These are phyloP conservation scores for Adiantum capillusveneris DNA, from an alignment of 75 land plant genomes.

Conservation along the genomic window DNA sequence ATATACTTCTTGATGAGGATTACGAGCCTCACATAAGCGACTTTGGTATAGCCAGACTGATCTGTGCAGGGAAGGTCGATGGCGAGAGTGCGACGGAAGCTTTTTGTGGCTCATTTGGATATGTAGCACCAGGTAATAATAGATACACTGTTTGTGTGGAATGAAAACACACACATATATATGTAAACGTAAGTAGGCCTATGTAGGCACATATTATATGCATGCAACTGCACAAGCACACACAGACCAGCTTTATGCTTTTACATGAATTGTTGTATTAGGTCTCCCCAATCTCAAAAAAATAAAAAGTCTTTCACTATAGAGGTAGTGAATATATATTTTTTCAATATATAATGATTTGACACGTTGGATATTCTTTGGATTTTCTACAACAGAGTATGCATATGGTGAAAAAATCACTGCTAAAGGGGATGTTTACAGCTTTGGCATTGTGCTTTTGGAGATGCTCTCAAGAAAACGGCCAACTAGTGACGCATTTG, in stretches of 20 bases:
- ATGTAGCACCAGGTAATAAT: slow-evolving; percentile 57
- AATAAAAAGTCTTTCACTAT: background rate
- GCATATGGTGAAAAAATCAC: slow-evolving; percentile 39
- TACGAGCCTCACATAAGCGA: slow-evolving; percentile 47
- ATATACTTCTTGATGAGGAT: slow-evolving; percentile 39
- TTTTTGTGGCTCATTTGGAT: slow-evolving; percentile 42
- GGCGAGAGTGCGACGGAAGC: slow-evolving; percentile 28
- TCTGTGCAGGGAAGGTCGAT: slow-evolving; percentile 12
- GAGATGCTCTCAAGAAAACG: slow-evolving; percentile 43
- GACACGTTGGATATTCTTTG: background rate
- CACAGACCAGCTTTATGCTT: too few relatives aligned
- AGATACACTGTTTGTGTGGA: too few relatives aligned
- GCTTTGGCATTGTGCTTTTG: slow-evolving; percentile 44
- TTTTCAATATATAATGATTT: background rate
- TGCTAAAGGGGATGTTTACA: slow-evolving; percentile 49
- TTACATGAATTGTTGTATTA: too few relatives aligned
- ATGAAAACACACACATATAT: too few relatives aligned
- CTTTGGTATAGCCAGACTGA: slow-evolving; percentile 47
- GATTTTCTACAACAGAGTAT: slow-evolving; percentile 27
- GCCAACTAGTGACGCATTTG: slow-evolving; percentile 28
- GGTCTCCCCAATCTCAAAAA: too few relatives aligned
- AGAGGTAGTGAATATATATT: too few relatives aligned
- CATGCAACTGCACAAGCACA: background rate
- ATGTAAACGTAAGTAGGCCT: too few relatives aligned
- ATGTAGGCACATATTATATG: too few relatives aligned